A percentile compares a stretch with the other conserved stretches of the same genome.
Conservation (phyloP, 345 rosid species). For the Eucalyptus cloeziana region DNA sequence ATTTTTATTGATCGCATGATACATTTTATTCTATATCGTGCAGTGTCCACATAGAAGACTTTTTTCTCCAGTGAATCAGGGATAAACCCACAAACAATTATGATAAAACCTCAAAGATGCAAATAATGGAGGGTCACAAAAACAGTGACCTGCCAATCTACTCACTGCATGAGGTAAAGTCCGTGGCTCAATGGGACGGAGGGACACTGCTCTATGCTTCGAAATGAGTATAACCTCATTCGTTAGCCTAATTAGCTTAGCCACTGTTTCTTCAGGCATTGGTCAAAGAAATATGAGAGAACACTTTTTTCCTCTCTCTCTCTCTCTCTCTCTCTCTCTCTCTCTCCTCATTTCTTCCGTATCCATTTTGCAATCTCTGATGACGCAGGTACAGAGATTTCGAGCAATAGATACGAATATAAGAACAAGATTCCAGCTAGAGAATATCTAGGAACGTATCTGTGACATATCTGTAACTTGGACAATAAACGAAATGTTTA, state of each 20-base stretch:
- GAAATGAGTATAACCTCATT: background rate
- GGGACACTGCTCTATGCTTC: background rate
- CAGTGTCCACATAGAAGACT: background rate
- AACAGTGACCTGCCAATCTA: background rate
- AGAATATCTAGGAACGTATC: background rate
- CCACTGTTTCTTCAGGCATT: background rate
- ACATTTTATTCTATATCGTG: background rate
- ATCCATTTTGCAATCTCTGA: background rate
- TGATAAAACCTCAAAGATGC: background rate
- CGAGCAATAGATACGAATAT: background rate
- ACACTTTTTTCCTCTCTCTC: background rate
- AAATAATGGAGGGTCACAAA: background rate
- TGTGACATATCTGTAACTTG: background rate
- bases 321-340: background rate
- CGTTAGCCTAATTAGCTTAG: background rate
- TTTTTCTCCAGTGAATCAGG: background rate
- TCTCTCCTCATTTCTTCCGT: background rate
- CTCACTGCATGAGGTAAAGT: background rate
- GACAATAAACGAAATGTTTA: background rate
- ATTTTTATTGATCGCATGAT: rapidly evolving
- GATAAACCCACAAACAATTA: background rate
- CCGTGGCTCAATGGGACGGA: background rate
- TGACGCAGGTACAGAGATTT: background rate
- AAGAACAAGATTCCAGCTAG: background rate
- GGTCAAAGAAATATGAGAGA: background rate